A percentile compares a stretch with the other conserved stretches of the same genome.
phyloP scores from a whole-genome alignment of 2,329 filamentous ascomycete genomes.

The Coleophoma eucalyptorum region DNA sequence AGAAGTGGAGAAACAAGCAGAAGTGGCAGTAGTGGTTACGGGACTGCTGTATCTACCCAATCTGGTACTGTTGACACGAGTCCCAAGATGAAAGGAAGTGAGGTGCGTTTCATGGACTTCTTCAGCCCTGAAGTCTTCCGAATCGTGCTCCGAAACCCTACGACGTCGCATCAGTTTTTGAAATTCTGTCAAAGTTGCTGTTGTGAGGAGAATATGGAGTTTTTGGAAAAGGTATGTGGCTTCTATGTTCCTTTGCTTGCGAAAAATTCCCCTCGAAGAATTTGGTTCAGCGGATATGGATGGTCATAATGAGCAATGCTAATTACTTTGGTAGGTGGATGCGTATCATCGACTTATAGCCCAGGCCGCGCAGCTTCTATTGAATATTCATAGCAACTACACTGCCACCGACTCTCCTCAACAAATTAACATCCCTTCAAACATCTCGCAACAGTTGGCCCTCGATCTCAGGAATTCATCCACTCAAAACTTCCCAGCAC shows the following conservation, averaged over 20 bases:
- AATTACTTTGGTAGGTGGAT: conserved; percentile 29
- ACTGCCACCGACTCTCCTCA: conserved; percentile 28
- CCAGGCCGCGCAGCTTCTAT: conserved; percentile 39
- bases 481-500: conserved; percentile 22
- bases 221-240: conserved; percentile 41
- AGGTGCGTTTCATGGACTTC: conserved; percentile 36
- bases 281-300: not conserved
- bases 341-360: conserved; percentile 41
- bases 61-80: not conserved
- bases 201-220: conserved; percentile 46
- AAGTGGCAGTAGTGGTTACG: conserved; percentile 3
- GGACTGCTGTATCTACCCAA: not conserved
- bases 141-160: conserved; percentile 44
- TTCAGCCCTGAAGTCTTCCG: conserved; percentile 46
- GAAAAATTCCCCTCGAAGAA: not conserved
- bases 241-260: not conserved
- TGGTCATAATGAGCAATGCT: not conserved
- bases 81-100: not conserved
- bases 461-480: conserved; percentile 16
- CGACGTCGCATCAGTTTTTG: conserved; percentile 40
- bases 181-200: conserved; percentile 44
- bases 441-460: conserved; percentile 11
- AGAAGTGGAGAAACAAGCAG: not conserved
- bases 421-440: conserved; percentile 19
- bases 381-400: conserved; percentile 39